Evolutionary conservation across 2,329 filamentous ascomycete species (phyloP).

Genomic region (Pseudonectria buxi): DNA sequence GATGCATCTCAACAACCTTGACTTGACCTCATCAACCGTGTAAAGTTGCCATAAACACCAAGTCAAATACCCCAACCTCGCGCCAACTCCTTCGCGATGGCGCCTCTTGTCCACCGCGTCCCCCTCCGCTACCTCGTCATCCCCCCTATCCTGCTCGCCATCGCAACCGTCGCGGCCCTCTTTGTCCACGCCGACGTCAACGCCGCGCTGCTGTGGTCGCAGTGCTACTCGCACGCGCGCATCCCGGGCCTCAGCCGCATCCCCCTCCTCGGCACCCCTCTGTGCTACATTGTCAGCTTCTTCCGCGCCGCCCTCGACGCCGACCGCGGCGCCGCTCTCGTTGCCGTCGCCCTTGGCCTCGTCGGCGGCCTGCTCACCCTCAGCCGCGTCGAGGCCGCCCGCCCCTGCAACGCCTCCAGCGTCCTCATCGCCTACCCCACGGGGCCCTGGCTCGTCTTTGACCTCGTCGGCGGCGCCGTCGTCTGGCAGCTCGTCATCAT

Average conservation of each 20-base stretch:
- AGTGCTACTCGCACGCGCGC: constrained; percentile 43
- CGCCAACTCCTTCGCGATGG: too few relatives aligned
- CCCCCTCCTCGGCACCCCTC: constrained; percentile 38
- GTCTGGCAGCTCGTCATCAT: constrained; percentile 47
- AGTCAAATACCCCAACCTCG: too few relatives aligned
- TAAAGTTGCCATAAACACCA: too few relatives aligned
- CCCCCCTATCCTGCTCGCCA: constrained; percentile 39
- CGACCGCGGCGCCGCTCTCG: constrained; percentile 32
- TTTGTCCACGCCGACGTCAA: constrained; percentile 44
- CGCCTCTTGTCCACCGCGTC: constrained; percentile 44
- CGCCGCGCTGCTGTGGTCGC: constrained; percentile 45
- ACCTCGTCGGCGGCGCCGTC: constrained; percentile 41
- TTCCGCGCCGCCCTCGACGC: constrained; percentile 38
- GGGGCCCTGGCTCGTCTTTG: constrained; percentile 40
- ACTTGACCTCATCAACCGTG: too few relatives aligned
- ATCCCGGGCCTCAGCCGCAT: constrained; percentile 38
- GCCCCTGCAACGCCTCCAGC: constrained; percentile 33
- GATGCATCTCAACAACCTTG: too few relatives aligned
- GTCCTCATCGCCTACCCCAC: constrained; percentile 32
- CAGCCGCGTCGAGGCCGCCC: constrained; percentile 42
- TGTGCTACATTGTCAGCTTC: constrained; percentile 46
- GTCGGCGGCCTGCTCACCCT: constrained; percentile 42
- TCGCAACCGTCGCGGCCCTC: constrained; percentile 35
- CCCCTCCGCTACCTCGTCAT: constrained; percentile 46
- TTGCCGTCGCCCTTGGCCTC: constrained; percentile 38